Evolutionary conservation across 1,284 basidiomycete species (phyloP), one percentile per base, ranked within the genome.

Genomic region (Cystobasidium pallidum): DNA sequence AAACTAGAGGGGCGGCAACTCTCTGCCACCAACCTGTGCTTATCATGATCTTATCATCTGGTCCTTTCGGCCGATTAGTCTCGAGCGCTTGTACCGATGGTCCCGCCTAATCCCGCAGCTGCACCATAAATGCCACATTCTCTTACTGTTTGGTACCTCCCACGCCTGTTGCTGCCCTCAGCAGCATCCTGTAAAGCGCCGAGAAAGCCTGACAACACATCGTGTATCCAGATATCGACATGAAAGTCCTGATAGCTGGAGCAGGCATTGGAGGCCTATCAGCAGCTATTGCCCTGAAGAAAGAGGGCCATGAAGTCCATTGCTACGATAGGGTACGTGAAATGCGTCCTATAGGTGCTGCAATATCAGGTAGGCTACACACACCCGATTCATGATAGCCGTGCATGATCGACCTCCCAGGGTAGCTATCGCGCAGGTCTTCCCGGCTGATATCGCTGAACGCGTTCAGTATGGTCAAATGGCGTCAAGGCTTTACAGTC

Each of bases 331-430:
- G 68, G 30, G 68, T 71, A n/a, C 59, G 61, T 15, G 68, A 71
- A 51, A 71, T 71, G 68, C 68, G 68, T 41, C 68, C 68, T 2
- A 71, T 71, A 21, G 68, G 68, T 32, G 68, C 68, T 39, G 68
- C 68, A 3, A 71, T 71, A 36, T 71, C 68, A 30, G 68, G 68
- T 71, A 49, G 19, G 68, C 19, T 45, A 4, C 43, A n/a, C n/a
- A n/a, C 19, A 15, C 15, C 43, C 19, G 19, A 19, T 45, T n/a
- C 43, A 15, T 45, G 11, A 45, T 19, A 41, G 28, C 54, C 24
- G 10, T 57, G 30, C 13, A 34, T 13, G 52, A 30, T 55, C 51
- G 7, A 54, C 34, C 19, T n/a, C n/a, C n/a, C n/a, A n/a, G n/a
- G n/a, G n/a, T n/a, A n/a, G n/a, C n/a, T n/a, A n/a, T n/a, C n/a